Percentiles rank a stretch among this genome's conserved stretches.
Evolutionary conservation across 352 stramenopile species (phyloP).

Genomic region (Blastocystis sp.): DNA sequence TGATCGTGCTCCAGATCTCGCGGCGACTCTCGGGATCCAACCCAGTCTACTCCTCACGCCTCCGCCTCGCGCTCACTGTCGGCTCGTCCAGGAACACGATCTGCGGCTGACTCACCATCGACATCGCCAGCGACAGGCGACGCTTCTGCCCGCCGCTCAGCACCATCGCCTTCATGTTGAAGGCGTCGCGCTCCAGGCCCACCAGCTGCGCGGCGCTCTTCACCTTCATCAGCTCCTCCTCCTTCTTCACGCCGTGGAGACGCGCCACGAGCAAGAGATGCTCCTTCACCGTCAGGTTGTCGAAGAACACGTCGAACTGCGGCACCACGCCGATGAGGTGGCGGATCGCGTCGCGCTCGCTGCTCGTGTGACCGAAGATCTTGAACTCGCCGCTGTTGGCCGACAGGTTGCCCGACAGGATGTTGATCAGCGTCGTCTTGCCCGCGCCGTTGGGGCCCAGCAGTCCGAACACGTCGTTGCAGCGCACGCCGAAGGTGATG

Average conservation of each 20-base stretch:
- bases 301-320: slow-evolving; percentile 81
- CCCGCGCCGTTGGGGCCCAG: slow-evolving; percentile 76
- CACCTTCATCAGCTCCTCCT: slow-evolving; percentile 82
- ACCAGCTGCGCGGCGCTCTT: slow-evolving; percentile 76
- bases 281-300: slow-evolving; percentile 81
- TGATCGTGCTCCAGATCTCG: slow-evolving; percentile 77
- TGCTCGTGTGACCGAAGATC: slow-evolving; percentile 67
- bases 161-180: slow-evolving; percentile 36
- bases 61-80: slow-evolving; percentile 78
- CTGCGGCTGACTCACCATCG: slow-evolving; percentile 80
- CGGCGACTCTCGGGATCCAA: slow-evolving; percentile 78
- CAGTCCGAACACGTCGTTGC: slow-evolving; percentile 69
- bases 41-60: slow-evolving; percentile 81
- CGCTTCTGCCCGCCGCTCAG: slow-evolving; percentile 71
- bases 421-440: slow-evolving; percentile 76
- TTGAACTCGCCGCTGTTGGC: slow-evolving; percentile 69
- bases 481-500: slow-evolving; percentile 1
- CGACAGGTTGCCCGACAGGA: slow-evolving; percentile 72
- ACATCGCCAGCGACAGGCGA: slow-evolving; percentile 20
- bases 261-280: slow-evolving; percentile 76
- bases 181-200: background rate
- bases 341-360: slow-evolving; percentile 79
- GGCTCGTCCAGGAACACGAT: slow-evolving; percentile 80
- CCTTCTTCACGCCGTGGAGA: background rate
- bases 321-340: slow-evolving; percentile 81